Evolutionary conservation across 2,329 filamentous ascomycete genomes (phyloP).

Genomic region (Colletotrichum coccodes): DNA sequence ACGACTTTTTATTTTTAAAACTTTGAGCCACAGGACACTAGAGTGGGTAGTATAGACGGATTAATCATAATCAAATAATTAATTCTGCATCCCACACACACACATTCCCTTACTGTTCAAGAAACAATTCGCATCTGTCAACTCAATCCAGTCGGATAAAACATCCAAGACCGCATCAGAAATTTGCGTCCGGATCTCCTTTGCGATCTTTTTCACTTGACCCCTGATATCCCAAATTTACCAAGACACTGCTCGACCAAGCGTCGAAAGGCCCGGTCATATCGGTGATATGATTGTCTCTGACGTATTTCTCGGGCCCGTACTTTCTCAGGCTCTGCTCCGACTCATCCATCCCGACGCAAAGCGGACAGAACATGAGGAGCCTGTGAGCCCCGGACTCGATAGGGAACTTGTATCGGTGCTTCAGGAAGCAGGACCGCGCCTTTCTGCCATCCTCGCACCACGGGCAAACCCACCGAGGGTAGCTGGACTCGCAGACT

Average conservation of each 20-base stretch:
- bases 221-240: no score
- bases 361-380: background rate
- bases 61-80: slow-evolving; percentile 13
- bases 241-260: no score
- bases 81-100: background rate
- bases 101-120: background rate
- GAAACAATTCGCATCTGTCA: no score
- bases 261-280: no score
- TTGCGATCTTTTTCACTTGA: no score
- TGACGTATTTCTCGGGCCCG: no score
- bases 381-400: no score
- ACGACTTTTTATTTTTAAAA: background rate
- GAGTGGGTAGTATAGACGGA: background rate
- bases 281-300: no score
- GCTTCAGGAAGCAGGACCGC: background rate
- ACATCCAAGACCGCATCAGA: no score
- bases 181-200: no score
- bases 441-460: background rate
- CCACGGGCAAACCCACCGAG: background rate
- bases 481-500: background rate
- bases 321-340: background rate
- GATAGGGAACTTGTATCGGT: no score
- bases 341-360: background rate
- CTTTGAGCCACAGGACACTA: background rate
- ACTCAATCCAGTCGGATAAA: no score